Base-by-base conservation (phyloP, 2,329 filamentous ascomycete species). In the Fusarium sp. region DNA sequence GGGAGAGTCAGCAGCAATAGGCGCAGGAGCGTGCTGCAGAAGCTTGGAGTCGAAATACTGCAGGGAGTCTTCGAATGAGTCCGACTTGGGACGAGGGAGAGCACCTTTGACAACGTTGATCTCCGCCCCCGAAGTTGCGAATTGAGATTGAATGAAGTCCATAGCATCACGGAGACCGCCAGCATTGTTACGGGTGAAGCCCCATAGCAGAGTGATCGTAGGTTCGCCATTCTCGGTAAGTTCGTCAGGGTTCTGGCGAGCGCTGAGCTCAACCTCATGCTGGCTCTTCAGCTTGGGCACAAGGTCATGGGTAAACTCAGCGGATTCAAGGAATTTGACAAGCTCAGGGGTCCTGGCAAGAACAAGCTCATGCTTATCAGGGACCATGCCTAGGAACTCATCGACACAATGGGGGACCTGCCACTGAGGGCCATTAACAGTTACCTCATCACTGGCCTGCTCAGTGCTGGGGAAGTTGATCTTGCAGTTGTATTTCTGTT, bases 401-500 rank as follows among this genome's bases (percentile, higher is more conserved):
- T 99, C 96, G 49, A 97, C 94, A 73, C 95, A 97, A 77, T 97
- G 92, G 66, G 96, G 95, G 35, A 99, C 95, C 84, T 98, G 96
- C 87, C 96, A 99, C 82, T 98, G 95, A 49, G 96, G 96, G 6
- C 96, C 96, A 65, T 94, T 97, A 60, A 99, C 94, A 19, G 92
- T 96, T 53, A 99, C 94, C 75, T 96, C 92, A 75, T 99, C 96
- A 77, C 95, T 98, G 22, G 96, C 96, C 80, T 96, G 92, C 79
- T 99, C 96, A 11, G 96, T 98, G 81, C 94, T 97, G 9, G 96
- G 96, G 77, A 99, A 99, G 72, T 94, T 92, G 76, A 99, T 96
- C 84, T 98, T 98, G 89, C 96, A 99, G 79, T 98, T 98, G 91
- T 94, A 98, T 82, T 97, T 97, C 85, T 97, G 96, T 83, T 99